Conservation (phyloP, 2,329 filamentous ascomycete species). For the Ophiostoma perfectum region DNA sequence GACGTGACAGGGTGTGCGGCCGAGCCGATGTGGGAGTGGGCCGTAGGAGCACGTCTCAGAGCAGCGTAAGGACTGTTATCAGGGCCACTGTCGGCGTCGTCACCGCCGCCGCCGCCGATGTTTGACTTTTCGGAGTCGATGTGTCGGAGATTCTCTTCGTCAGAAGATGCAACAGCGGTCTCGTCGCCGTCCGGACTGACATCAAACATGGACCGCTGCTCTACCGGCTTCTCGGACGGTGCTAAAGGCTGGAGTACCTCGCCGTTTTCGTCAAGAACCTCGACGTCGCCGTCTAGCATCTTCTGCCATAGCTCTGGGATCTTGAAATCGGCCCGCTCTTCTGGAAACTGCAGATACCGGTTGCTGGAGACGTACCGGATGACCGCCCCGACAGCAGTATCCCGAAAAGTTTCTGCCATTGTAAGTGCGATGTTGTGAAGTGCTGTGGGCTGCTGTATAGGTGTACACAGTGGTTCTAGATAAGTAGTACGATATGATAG, state of each 20-base stretch:
- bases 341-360: conserved; percentile 50
- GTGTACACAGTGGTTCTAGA: too few relatives aligned
- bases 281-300: conserved; percentile 69
- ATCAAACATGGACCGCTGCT: conserved; percentile 15
- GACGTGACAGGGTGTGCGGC: neutral
- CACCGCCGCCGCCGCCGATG: neutral
- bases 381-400: conserved; percentile 30
- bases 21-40: conserved; percentile 8
- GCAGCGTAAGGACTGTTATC: conserved; percentile 26
- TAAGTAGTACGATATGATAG: too few relatives aligned
- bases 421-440: neutral
- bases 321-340: conserved; percentile 62
- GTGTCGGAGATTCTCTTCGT: conserved; percentile 27
- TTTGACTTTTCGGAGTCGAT: neutral
- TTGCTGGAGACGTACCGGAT: conserved; percentile 32
- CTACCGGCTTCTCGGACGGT: conserved; percentile 40
- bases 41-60: conserved; percentile 18
- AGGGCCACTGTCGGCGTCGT: neutral
- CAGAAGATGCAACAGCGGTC: neutral
- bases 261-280: conserved; percentile 50
- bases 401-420: conserved; percentile 23
- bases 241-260: conserved; percentile 44
- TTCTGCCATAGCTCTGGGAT: conserved; percentile 60
- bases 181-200: neutral
- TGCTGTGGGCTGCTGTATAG: too few relatives aligned